These are phyloP conservation scores for Arthroderma uncinatum DNA, from an alignment of 2,329 filamentous ascomycete genomes.

Conservation along the genomic window DNA sequence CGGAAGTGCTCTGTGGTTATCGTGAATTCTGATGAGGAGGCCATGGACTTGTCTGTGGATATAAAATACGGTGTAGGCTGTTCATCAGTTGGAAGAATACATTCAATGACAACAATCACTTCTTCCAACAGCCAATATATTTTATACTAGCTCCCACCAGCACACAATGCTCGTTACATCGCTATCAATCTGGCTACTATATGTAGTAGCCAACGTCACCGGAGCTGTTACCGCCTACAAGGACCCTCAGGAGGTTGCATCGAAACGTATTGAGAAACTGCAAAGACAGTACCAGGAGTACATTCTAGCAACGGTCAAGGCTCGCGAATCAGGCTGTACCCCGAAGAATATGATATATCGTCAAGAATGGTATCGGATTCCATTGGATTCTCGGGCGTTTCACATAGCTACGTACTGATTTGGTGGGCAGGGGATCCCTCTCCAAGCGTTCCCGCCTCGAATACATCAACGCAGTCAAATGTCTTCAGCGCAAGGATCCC, in stretches of 20 bases:
- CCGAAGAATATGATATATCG: background rate
- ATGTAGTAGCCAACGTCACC: background rate
- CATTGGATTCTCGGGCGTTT: background rate
- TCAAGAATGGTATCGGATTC: background rate
- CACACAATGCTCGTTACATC: too few relatives aligned
- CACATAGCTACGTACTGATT: background rate
- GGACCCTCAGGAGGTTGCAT: background rate
- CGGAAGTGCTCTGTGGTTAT: too few relatives aligned
- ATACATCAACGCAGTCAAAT: slow-evolving; percentile 14
- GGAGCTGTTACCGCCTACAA: background rate
- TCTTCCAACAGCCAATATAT: too few relatives aligned
- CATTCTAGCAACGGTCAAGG: background rate
- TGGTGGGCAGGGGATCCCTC: background rate
- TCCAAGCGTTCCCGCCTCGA: background rate
- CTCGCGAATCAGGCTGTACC: background rate
- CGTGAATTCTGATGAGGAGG: too few relatives aligned
- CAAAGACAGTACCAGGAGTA: background rate
- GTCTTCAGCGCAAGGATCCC: slow-evolving; percentile 9
- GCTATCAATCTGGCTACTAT: background rate
- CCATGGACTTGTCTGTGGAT: too few relatives aligned
- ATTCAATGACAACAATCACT: too few relatives aligned
- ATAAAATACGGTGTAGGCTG: too few relatives aligned
- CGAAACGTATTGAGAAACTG: background rate
- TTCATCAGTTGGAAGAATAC: too few relatives aligned
- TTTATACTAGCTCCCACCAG: too few relatives aligned